These are phyloP conservation scores for Aspergillus conjunctus DNA, from an alignment of 495 filamentous ascomycete species.

Conservation along the genomic window DNA sequence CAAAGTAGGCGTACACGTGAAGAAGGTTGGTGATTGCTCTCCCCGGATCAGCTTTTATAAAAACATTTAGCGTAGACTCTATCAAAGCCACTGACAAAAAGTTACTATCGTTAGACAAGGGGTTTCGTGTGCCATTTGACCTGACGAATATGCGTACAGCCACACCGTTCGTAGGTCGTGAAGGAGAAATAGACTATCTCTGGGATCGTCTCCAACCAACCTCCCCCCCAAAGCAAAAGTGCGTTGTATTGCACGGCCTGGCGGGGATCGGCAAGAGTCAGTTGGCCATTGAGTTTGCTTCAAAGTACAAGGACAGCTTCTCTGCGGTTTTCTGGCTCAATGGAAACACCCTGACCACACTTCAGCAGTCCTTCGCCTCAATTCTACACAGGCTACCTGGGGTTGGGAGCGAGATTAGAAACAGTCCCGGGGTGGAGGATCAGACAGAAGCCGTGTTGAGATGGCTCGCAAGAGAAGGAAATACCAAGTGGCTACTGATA, in stretches of 20 bases:
- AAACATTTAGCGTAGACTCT: background rate
- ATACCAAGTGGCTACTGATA: constrained; percentile 41
- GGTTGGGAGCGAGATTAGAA: background rate
- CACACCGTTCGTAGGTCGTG: constrained; percentile 28
- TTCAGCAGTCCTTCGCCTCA: constrained; percentile 28
- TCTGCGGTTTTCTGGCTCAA: constrained; percentile 37
- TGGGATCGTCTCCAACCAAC: constrained; percentile 29
- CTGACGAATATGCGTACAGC: constrained; percentile 27
- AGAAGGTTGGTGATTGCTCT: background rate
- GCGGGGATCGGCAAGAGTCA: constrained; percentile 48
- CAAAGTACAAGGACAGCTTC: constrained; percentile 30
- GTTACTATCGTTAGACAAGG: background rate
- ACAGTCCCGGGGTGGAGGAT: constrained; percentile 12
- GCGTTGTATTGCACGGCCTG: constrained; percentile 38
- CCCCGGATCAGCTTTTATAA: background rate
- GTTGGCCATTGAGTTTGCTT: constrained; percentile 40
- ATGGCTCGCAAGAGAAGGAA: constrained; percentile 23
- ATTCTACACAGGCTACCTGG: constrained; percentile 21
- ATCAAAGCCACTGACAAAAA: background rate
- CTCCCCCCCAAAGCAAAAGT: constrained; percentile 22
- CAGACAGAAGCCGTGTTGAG: background rate
- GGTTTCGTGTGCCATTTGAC: constrained; percentile 28
- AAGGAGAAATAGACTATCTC: constrained; percentile 28
- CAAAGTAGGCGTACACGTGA: background rate
- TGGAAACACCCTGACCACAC: constrained; percentile 27